Conservation (phyloP, 306 rosid genomes). For the Argentina anserina region DNA sequence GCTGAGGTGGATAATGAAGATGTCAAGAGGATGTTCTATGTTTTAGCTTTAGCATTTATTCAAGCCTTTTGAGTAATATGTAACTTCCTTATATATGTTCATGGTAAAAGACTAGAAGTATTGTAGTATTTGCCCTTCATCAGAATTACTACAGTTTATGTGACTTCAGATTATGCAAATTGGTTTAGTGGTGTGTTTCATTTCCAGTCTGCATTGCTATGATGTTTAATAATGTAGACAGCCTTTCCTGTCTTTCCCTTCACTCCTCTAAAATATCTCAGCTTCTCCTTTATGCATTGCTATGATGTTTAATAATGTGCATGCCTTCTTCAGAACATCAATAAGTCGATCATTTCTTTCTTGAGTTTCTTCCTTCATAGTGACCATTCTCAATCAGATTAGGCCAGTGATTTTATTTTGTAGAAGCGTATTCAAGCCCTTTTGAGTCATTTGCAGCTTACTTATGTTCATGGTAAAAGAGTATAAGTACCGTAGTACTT, state of each 20-base stretch:
- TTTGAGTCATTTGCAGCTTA: background rate
- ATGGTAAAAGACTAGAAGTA: background rate
- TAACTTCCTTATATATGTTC: background rate
- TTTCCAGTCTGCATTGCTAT: background rate
- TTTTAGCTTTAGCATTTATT: background rate
- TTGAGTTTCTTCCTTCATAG: no score
- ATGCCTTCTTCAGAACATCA: no score
- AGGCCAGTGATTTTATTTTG: no score
- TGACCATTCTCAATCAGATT: no score
- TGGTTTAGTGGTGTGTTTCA: background rate
- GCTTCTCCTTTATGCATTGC: no score
- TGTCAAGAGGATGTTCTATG: background rate
- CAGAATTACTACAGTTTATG: background rate
- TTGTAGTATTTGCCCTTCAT: background rate
- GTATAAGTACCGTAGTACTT: background rate
- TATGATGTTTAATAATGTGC: no score
- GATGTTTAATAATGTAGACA: background rate
- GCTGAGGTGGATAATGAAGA: background rate
- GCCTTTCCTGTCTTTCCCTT: no score
- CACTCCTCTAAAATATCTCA: no score
- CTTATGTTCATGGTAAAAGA: background rate
- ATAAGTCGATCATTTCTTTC: no score
- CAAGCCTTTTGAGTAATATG: slow-evolving; percentile 1
- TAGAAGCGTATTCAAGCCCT: no score
- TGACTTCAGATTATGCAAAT: background rate